A percentile compares a stretch with the other conserved stretches of the same genome.
phyloP scores from a whole-genome alignment of 2,329 filamentous ascomycete genomes.

The Hymenoscyphus linearis region DNA sequence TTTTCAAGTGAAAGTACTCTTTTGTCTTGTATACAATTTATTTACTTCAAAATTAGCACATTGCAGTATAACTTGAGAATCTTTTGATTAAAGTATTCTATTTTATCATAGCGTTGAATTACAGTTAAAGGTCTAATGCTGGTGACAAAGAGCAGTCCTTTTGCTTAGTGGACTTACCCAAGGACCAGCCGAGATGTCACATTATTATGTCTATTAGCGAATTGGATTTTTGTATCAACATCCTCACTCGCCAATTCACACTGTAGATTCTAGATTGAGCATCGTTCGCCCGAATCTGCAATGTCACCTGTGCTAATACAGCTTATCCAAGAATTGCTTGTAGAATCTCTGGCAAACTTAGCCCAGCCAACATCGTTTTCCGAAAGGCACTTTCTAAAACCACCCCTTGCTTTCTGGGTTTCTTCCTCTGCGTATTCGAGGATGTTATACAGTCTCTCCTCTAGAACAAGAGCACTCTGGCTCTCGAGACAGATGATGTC shows the following conservation, averaged over 20 bases:
- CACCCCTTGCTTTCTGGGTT: not conserved
- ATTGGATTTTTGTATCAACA: too few relatives aligned
- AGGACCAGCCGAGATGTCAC: not conserved
- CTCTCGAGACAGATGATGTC: not conserved
- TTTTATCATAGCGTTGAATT: not conserved
- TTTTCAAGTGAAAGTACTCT: conserved; percentile 3
- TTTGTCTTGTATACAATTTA: conserved; percentile 4
- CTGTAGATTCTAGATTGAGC: not conserved
- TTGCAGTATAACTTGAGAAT: not conserved
- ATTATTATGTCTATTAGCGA: too few relatives aligned
- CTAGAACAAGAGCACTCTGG: not conserved
- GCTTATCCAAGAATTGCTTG: too few relatives aligned
- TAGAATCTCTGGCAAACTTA: not conserved
- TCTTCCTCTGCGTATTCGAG: not conserved
- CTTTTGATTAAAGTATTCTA: not conserved
- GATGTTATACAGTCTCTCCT: not conserved
- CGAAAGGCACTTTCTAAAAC: too few relatives aligned
- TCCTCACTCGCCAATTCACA: not conserved
- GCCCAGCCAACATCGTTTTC: not conserved
- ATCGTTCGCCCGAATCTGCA: not conserved
- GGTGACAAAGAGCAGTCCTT: not conserved
- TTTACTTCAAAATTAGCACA: not conserved
- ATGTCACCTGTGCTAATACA: not conserved
- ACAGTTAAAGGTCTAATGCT: not conserved
- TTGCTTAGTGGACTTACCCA: not conserved